Percentiles rank a stretch among this genome's conserved stretches.
phyloP scores from a whole-genome alignment of 768 basidiomycete genomes.

The Tylopilus balloui region DNA sequence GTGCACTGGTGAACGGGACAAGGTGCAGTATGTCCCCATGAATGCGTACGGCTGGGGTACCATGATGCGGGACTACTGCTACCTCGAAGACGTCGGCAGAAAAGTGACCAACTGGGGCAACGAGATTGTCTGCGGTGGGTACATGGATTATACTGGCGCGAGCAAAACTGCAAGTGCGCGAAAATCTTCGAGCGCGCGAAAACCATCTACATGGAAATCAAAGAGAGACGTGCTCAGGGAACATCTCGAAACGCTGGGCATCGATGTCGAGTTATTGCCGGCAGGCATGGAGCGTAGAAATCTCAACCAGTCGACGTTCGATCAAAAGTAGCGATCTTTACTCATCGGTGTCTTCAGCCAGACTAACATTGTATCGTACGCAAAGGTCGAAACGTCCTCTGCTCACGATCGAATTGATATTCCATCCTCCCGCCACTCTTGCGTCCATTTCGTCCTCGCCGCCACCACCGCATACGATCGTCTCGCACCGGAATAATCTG shows the following conservation, averaged over 20 bases:
- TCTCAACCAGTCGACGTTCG: constrained; percentile 79
- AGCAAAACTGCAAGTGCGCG: constrained; percentile 16
- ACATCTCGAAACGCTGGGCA: constrained; percentile 62
- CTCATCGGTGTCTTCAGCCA: constrained; percentile 7
- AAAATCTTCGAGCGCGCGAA: constrained; percentile 25
- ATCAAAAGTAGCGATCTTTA: constrained; percentile 58
- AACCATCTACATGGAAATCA: constrained; percentile 31
- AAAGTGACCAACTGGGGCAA: constrained; percentile 69
- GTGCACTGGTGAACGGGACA: constrained; percentile 73
- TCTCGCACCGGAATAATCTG: constrained; percentile 63
- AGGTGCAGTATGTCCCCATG: constrained; percentile 71
- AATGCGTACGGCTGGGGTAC: constrained; percentile 80
- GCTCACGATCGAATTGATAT: constrained; percentile 69
- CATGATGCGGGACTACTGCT: constrained; percentile 87
- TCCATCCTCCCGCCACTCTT: constrained; percentile 53
- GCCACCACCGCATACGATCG: constrained; percentile 43
- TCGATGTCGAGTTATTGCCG: constrained; percentile 74
- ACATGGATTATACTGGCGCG: constrained; percentile 28
- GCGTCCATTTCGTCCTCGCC: constrained; percentile 34
- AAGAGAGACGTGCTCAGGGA: constrained; percentile 67
- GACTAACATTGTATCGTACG: constrained; percentile 12
- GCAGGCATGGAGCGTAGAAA: constrained; percentile 77
- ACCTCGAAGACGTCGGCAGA: constrained; percentile 77
- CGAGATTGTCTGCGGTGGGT: constrained; percentile 63
- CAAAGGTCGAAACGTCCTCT: constrained; percentile 67